Base-by-base conservation (phyloP, 2,329 filamentous ascomycete genomes). In the Clonostachys solani region DNA sequence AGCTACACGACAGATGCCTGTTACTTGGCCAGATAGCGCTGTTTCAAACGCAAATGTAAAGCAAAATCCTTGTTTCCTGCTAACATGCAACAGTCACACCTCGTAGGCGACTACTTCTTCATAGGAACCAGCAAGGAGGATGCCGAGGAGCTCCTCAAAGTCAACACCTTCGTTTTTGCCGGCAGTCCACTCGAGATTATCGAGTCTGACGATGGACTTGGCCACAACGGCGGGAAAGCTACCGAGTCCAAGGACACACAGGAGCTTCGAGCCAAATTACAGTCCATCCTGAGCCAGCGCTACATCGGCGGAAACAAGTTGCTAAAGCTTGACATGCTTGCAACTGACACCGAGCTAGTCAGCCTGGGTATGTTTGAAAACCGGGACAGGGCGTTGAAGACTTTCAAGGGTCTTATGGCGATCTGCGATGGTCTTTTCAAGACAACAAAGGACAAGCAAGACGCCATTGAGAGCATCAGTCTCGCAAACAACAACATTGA, bases 391-490 rank as follows among this genome's bases (percentile, higher is more conserved):
- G 83, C 87, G 42, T 80, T 87, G 52, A 99, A 96, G 64, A 88
- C 96, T 52, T 96, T 97, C 69, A 89, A 88, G 45, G 92, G 89
- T 2, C 75, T 97, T 51, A 95, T 97, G 88, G 83, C 82, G 49
- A 84, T 96, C 42, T 91, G 89, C 62, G 84, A 95, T 46, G 73
- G 81, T 50, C 78, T 86, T 16, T 95, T 96, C 71, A 84, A 86
- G 54, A 84, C 79, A 3, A 62, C 78, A 12, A 75, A 85, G 50
- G 84, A 86, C 44, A 92, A 92, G 64, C 80, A 83, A 44, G 85
- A 91, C 42, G 86, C 86, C 5, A 86, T 99, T 43, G 74, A 86
- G 53, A 92, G 89, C 60, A 85, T 97, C 57, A 89, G 86, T 36
- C 78, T 99, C 12, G 84, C 87, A 16, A 81, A 83, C 62, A 97